Evolutionary conservation across 345 rosid genomes (phyloP).

Genomic region (Citrus sp.): DNA sequence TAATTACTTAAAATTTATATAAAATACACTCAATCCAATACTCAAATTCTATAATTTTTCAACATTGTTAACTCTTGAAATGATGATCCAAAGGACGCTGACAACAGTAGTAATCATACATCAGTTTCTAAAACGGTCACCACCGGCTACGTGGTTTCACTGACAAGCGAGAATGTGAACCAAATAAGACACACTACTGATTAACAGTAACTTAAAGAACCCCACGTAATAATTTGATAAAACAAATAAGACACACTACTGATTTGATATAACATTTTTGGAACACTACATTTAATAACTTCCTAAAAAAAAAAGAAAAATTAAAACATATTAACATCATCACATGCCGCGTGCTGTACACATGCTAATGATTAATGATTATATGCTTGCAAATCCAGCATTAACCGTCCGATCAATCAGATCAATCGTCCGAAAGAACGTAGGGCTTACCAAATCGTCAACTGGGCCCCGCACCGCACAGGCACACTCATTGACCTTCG

Average conservation of each 20-base stretch:
- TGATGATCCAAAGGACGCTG: no score
- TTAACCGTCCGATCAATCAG: background rate
- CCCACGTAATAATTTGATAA: no score
- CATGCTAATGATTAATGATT: background rate
- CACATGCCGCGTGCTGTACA: background rate
- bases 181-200: background rate
- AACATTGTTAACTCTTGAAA: no score
- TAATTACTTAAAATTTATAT: no score
- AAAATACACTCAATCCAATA: no score
- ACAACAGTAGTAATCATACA: no score
- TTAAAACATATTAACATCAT: background rate
- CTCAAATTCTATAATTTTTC: no score
- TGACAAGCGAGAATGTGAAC: no score
- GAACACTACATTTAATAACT: background rate
- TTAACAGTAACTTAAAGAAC: background rate
- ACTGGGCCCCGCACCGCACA: background rate
- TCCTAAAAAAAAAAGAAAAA: background rate
- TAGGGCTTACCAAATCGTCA: no score
- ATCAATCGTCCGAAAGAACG: background rate
- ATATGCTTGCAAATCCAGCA: background rate
- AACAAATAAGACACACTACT: background rate
- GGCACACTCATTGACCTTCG: slow-evolving; percentile 60
- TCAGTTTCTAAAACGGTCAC: no score
- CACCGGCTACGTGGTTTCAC: no score
- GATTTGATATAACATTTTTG: background rate